Evolutionary conservation across 768 basidiomycete species (phyloP).

Genomic region (Sporobolomyces pararoseus): DNA sequence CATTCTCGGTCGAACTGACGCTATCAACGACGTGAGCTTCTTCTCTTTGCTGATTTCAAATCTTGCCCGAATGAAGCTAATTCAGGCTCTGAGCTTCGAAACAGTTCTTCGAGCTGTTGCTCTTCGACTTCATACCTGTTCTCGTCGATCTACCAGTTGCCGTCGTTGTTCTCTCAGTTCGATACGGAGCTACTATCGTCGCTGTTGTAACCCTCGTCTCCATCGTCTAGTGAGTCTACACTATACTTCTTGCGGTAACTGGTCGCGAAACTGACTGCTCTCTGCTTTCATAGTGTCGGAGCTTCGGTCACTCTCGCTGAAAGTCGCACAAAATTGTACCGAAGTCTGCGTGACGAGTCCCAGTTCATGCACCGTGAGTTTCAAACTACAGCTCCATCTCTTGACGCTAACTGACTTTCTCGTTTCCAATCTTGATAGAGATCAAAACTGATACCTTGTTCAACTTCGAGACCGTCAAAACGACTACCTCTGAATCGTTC

Average conservation of each 20-base stretch:
- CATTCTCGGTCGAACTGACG: slow-evolving; percentile 75
- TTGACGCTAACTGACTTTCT: slow-evolving; percentile 69
- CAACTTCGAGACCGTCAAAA: slow-evolving; percentile 67
- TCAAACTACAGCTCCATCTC: slow-evolving; percentile 60
- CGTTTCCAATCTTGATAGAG: slow-evolving; percentile 68
- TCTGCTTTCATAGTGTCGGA: slow-evolving; percentile 3
- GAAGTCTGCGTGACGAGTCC: slow-evolving; percentile 31
- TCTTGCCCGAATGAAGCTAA: too few species aligned
- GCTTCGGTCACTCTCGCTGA: slow-evolving; percentile 37
- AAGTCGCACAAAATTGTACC: slow-evolving; percentile 30
- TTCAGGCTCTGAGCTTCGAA: too few species aligned
- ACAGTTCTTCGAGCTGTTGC: slow-evolving; percentile 57
- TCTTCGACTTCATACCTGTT: slow-evolving; percentile 81
- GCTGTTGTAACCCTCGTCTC: slow-evolving; percentile 49
- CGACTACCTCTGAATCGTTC: slow-evolving; percentile 79
- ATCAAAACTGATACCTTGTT: slow-evolving; percentile 60
- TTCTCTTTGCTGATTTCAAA: slow-evolving; percentile 22
- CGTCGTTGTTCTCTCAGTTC: slow-evolving; percentile 62
- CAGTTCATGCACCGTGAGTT: slow-evolving; percentile 39
- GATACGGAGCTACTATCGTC: slow-evolving; percentile 42
- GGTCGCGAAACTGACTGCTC: neutral
- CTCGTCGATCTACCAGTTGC: slow-evolving; percentile 62
- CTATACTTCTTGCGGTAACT: neutral
- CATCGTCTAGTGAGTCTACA: slow-evolving; percentile 51
- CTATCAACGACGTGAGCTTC: slow-evolving; percentile 62